Conservation (phyloP, 176 grass and related monocot species). For the Oryza officinalis region DNA sequence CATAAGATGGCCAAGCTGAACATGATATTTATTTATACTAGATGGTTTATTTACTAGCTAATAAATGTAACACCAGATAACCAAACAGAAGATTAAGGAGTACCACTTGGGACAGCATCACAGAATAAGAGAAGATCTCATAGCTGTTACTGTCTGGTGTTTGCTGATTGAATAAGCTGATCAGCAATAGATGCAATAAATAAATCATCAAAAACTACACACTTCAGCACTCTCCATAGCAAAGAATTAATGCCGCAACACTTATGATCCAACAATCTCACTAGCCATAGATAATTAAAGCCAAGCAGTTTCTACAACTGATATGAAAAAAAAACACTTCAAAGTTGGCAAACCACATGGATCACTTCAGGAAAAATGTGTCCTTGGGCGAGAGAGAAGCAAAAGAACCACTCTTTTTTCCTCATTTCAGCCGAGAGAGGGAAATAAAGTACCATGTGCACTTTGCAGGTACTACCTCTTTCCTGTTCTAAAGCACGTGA, state of each 20-base stretch:
- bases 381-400: not conserved
- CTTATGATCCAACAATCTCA: not conserved
- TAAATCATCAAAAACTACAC: not conserved
- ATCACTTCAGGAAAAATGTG: slow-evolving; percentile 9
- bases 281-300: not conserved
- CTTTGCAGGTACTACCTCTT: not conserved
- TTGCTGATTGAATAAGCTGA: slow-evolving; percentile 7
- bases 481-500: not conserved
- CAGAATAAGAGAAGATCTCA: not conserved
- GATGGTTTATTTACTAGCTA: too few species aligned
- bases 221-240: not conserved
- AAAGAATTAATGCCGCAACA: slow-evolving; percentile 16
- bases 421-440: not conserved
- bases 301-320: slow-evolving; percentile 8
- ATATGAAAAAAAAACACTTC: not conserved
- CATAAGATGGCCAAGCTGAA: slow-evolving; percentile 5
- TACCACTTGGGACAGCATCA: not conserved
- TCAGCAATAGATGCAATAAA: not conserved
- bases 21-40: not conserved
- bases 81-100: not conserved
- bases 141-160: not conserved
- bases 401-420: slow-evolving; percentile 4
- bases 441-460: slow-evolving; percentile 9
- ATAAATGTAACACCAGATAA: not conserved
- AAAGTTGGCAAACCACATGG: slow-evolving; percentile 25